Percentiles rank a stretch among this genome's conserved stretches.
Evolutionary conservation across 345 rosid genomes (phyloP).

Genomic region (Eucalyptus shirleyi): DNA sequence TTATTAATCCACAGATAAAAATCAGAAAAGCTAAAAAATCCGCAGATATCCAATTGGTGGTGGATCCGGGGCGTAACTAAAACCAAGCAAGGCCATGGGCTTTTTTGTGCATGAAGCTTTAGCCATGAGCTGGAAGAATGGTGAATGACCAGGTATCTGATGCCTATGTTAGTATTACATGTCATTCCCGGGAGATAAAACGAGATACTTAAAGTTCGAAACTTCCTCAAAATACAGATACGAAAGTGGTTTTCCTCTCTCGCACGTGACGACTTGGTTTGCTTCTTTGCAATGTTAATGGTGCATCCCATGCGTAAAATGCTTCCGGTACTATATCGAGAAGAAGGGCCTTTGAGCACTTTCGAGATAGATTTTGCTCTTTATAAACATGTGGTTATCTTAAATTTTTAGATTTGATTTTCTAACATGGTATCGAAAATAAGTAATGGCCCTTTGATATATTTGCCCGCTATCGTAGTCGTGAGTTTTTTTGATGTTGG

Average conservation of each 20-base stretch:
- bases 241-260: not conserved
- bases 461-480: too few relatives aligned
- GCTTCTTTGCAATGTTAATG: not conserved
- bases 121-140: not conserved
- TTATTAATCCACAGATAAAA: not conserved
- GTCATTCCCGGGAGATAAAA: not conserved
- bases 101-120: not conserved
- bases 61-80: not conserved
- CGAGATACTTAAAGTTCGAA: not conserved
- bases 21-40: not conserved
- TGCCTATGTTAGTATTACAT: not conserved
- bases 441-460: not conserved
- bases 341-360: not conserved
- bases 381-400: not conserved
- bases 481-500: too few relatives aligned
- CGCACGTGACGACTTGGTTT: not conserved
- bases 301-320: not conserved
- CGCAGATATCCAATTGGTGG: not conserved
- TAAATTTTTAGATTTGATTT: not conserved
- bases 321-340: not conserved
- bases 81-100: not conserved
- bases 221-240: not conserved
- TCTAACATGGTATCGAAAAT: fast-evolving
- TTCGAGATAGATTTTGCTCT: not conserved
- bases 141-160: not conserved